These are phyloP conservation scores for Cordyceps javanica DNA, from an alignment of 2,329 filamentous ascomycete species.

Conservation along the genomic window DNA sequence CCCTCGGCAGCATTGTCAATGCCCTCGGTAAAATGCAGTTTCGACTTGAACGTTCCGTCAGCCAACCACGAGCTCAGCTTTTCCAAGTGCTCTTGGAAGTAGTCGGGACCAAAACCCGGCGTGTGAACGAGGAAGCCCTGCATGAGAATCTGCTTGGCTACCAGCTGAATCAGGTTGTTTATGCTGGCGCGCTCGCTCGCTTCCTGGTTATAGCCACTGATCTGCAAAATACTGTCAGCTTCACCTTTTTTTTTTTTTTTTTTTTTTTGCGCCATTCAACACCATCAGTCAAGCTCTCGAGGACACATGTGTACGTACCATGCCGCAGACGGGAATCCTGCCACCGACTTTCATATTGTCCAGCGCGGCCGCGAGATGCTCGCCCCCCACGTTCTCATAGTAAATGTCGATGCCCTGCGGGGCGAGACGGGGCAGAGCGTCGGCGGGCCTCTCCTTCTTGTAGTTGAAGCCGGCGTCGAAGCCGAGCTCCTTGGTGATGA, in stretches of 20 bases:
- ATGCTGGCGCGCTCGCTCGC: slow-evolving; percentile 54
- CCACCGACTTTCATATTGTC: slow-evolving; percentile 52
- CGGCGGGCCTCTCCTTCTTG: slow-evolving; percentile 68
- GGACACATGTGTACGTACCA: slow-evolving; percentile 38
- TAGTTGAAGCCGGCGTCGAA: slow-evolving; percentile 72
- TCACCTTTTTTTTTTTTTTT: not conserved
- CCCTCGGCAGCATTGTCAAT: slow-evolving; percentile 75
- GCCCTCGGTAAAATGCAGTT: slow-evolving; percentile 62
- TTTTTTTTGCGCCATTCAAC: no score
- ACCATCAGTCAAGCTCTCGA: no score
- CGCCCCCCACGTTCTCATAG: slow-evolving; percentile 49
- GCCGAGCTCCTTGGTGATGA: slow-evolving; percentile 44
- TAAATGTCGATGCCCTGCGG: slow-evolving; percentile 71
- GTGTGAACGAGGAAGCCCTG: slow-evolving; percentile 71
- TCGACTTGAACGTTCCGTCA: slow-evolving; percentile 68
- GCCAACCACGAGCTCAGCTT: slow-evolving; percentile 70
- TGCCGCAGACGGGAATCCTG: slow-evolving; percentile 58
- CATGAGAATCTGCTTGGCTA: slow-evolving; percentile 64
- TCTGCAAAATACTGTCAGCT: slow-evolving; percentile 26
- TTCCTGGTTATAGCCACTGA: slow-evolving; percentile 66
- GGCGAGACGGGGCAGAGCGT: slow-evolving; percentile 63
- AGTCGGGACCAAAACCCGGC: slow-evolving; percentile 58
- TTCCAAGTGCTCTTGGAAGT: slow-evolving; percentile 66
- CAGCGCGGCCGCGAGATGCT: slow-evolving; percentile 43
- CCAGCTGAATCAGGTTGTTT: slow-evolving; percentile 57